A percentile compares a stretch with the other conserved stretches of the same genome.
Evolutionary conservation across 768 basidiomycete genomes (phyloP).

Genomic region (Xerocomus brunneocitrinus): DNA sequence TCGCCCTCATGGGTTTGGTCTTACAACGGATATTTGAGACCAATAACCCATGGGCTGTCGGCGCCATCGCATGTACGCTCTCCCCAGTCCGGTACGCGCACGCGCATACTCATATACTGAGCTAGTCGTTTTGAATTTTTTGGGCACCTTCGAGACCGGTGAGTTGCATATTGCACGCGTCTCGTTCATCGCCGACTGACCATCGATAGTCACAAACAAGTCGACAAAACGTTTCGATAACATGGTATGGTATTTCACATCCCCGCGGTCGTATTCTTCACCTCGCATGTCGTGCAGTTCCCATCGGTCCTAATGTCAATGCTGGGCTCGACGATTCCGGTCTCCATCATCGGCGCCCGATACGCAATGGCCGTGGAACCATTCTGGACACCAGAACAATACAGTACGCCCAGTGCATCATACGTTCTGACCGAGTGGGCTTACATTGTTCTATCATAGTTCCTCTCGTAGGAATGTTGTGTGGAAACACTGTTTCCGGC

Average conservation of each 20-base stretch:
- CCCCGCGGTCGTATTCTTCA: constrained; percentile 13
- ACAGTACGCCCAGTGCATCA: constrained; percentile 43
- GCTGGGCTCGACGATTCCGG: constrained; percentile 72
- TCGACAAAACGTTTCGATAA: constrained; percentile 63
- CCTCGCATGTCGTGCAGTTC: constrained; percentile 38
- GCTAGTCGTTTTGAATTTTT: constrained; percentile 62
- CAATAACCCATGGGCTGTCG: constrained; percentile 69
- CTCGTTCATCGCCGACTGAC: background rate
- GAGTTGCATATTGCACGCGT: constrained; percentile 16
- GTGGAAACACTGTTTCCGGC: constrained; percentile 72
- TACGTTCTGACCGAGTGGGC: background rate
- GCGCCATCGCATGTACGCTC: constrained; percentile 63
- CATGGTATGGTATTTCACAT: constrained; percentile 48
- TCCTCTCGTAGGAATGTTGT: constrained; percentile 82
- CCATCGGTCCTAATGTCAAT: constrained; percentile 61
- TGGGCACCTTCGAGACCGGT: constrained; percentile 80
- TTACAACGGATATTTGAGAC: constrained; percentile 73
- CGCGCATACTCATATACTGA: background rate
- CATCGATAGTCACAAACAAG: constrained; percentile 64
- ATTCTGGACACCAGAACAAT: constrained; percentile 83
- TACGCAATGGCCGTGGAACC: constrained; percentile 74
- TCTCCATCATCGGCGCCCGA: constrained; percentile 69
- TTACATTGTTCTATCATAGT: constrained; percentile 39
- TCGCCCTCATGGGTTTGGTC: constrained; percentile 66
- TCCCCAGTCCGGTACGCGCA: background rate